These are phyloP conservation scores for Lachnellula suecica DNA, from an alignment of 2,329 filamentous ascomycete genomes.

Conservation along the genomic window DNA sequence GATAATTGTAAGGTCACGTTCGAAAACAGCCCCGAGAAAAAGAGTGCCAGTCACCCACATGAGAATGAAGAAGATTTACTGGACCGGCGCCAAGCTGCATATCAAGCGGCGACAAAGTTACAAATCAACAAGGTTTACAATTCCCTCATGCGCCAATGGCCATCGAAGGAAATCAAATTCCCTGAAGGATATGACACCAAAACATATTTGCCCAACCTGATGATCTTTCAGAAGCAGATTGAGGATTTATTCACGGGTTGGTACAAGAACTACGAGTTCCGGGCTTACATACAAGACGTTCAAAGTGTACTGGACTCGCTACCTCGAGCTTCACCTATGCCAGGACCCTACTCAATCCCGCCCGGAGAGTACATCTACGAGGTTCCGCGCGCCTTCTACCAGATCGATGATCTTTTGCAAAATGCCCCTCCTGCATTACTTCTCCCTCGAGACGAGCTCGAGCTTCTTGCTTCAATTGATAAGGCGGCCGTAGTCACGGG, in stretches of 20 bases:
- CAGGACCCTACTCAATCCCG: constrained; percentile 7
- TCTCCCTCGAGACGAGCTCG: constrained; percentile 5
- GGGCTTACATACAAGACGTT: constrained; percentile 8
- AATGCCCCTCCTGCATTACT: constrained; percentile 8
- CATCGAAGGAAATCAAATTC: background rate
- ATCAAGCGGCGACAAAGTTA: constrained; percentile 3
- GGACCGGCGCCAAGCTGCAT: constrained; percentile 4
- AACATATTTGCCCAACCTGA: constrained; percentile 7
- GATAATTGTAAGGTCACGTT: constrained; percentile 1
- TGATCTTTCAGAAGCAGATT: background rate
- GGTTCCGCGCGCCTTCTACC: background rate
- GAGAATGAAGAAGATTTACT: background rate
- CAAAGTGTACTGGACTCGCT: constrained; percentile 11
- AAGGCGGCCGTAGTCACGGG: background rate
- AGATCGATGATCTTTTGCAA: constrained; percentile 10
- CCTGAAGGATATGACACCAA: background rate
- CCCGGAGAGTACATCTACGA: constrained; percentile 3
- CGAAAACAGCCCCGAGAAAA: constrained; percentile 7
- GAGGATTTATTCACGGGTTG: constrained; percentile 3
- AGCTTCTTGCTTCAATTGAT: background rate
- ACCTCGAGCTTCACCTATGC: background rate
- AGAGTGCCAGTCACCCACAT: background rate
- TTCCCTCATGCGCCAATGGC: constrained; percentile 5
- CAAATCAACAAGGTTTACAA: constrained; percentile 3
- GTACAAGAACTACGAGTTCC: constrained; percentile 11